A percentile compares a stretch with the other conserved stretches of the same genome.
Evolutionary conservation across 2,329 filamentous ascomycete genomes (phyloP).

Genomic region (Orbilia oligospora): DNA sequence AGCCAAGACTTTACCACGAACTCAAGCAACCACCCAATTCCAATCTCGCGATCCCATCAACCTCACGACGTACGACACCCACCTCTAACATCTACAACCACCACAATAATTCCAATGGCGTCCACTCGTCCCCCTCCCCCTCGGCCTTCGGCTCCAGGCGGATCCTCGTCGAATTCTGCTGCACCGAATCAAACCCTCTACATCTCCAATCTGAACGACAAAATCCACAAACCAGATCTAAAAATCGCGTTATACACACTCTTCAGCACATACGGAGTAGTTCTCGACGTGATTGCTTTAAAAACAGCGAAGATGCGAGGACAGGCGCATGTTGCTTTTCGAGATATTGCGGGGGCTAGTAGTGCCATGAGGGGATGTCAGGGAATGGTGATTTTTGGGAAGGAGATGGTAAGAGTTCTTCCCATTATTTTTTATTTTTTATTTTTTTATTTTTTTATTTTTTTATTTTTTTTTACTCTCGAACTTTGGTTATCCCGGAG

Average conservation of each 20-base stretch:
- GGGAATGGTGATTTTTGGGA: constrained; percentile 86
- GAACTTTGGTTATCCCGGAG: neutral
- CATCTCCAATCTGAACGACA: constrained; percentile 87
- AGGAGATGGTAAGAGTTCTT: constrained; percentile 77
- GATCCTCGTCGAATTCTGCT: neutral
- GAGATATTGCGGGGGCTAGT: constrained; percentile 90
- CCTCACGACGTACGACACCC: neutral
- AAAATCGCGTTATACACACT: constrained; percentile 90
- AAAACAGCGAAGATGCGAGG: constrained; percentile 94
- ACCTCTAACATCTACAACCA: neutral
- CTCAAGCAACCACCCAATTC: neutral
- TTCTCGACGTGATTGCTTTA: constrained; percentile 90
- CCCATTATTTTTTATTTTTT: neutral
- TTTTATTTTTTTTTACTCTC: neutral
- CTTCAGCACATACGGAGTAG: constrained; percentile 92
- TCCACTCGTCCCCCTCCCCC: constrained; percentile 35
- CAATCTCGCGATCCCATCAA: constrained; percentile 13
- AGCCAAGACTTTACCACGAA: constrained; percentile 15
- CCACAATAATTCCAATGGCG: constrained; percentile 22
- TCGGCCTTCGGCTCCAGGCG: constrained; percentile 5
- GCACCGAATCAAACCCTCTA: constrained; percentile 74
- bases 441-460: neutral
- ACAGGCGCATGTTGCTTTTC: constrained; percentile 92
- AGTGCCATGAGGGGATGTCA: constrained; percentile 92
- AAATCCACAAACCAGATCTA: constrained; percentile 89